Conservation (phyloP, 805 yeast genomes). For the Candida morakotiae region DNA sequence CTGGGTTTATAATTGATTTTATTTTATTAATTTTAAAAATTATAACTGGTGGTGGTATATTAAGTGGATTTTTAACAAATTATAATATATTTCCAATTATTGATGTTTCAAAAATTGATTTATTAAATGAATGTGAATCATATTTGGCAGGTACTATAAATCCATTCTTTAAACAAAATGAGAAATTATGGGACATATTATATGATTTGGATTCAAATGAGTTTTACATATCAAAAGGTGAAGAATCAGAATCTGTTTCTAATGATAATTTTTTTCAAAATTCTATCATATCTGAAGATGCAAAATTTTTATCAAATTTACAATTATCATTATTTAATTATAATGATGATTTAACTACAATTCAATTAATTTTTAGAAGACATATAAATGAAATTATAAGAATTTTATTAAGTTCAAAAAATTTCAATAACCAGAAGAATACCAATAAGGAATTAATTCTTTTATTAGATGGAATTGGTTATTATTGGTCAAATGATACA, state of each 20-base stretch:
- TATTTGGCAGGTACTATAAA: conserved; percentile 68
- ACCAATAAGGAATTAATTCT: conserved; percentile 17
- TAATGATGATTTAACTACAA: conserved; percentile 44
- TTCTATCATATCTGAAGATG: conserved; percentile 43
- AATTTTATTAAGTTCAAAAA: conserved; percentile 34
- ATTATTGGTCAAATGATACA: conserved; percentile 40
- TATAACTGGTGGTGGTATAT: conserved; percentile 39
- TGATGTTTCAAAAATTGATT: conserved; percentile 56
- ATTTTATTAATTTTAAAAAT: conserved; percentile 37
- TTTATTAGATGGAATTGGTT: conserved; percentile 40
- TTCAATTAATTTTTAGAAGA: conserved; percentile 39
- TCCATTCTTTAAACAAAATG: conserved; percentile 54
- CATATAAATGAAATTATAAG: conserved; percentile 42
- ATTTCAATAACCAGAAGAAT: conserved; percentile 21
- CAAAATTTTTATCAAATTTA: conserved; percentile 38
- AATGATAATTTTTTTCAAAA: conserved; percentile 17
- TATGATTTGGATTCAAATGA: conserved; percentile 55
- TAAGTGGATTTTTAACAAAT: conserved; percentile 35
- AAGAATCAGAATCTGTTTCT: conserved; percentile 9
- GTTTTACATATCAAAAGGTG: conserved; percentile 25
- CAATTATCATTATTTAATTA: conserved; percentile 40
- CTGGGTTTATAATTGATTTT: conserved; percentile 40
- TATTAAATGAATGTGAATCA: conserved; percentile 36
- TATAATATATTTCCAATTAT: conserved; percentile 52
- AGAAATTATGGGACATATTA: conserved; percentile 55